Base-by-base conservation (phyloP, 768 basidiomycete species). In the Termitomyces sp. region DNA sequence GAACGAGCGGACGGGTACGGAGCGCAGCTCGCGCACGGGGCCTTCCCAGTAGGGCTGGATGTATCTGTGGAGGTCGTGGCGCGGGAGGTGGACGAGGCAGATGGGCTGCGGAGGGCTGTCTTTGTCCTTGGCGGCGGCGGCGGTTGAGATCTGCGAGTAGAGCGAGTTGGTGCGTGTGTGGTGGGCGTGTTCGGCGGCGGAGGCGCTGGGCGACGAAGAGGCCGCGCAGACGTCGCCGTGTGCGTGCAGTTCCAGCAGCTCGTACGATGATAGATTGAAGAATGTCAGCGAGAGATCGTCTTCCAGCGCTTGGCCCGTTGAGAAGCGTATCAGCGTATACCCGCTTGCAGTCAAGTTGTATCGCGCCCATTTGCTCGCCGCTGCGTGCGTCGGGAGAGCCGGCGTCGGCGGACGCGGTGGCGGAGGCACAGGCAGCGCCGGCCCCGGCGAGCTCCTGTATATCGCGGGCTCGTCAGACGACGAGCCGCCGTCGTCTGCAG, bases 271-370 rank as follows among this genome's bases (percentile, higher is more conserved):
- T 21, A 90, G 63, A 40, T 78, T 72, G 63, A 88, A 89, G 78
- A 83, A 86, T 0, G 78, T 70, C 1, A 79, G 64, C 10, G 73
- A 59, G 44, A 78, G 79, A 21, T 86, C 82, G 63, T 89, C 88
- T 63, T 91, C 85, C 30, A 91, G 78, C 14, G 87, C 69, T 60
- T 86, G 79, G 3, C 86, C 86, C 0, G 88, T 88, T 2, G 86
- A 81, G 63, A 85, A 89, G 1, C 84, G 79, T 17, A 89, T 64
- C 12, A 90, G 73, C 0, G 77, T 76, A 66, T 81, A 85, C 12
- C 59, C 39, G 3, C 9, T 34, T 7, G 60, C 48, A 19, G 45
- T 39, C 16, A 59, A 46, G 19, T 60, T 61, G 44, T 58, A 63
- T 9, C 42, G 51, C 2, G 52, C 16, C 48, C 57, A 58, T 27